Evolutionary conservation across 2,329 filamentous ascomycete species (phyloP).

Genomic region (Triangularia verruculosa): DNA sequence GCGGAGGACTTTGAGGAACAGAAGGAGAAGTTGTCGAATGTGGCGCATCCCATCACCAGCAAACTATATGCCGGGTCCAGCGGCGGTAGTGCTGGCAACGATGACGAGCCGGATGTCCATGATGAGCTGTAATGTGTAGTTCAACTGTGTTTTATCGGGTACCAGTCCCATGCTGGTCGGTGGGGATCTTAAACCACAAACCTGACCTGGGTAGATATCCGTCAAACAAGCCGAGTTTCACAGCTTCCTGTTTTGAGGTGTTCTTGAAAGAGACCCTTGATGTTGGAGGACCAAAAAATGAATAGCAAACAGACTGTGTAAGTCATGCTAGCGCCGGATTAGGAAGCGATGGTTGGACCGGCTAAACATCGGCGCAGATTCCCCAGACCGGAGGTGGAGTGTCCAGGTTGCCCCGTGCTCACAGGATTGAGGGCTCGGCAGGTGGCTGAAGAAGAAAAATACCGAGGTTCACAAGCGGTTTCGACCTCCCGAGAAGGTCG

Average conservation of each 20-base stretch:
- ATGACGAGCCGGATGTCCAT: conserved; percentile 9
- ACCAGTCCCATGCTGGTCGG: background rate
- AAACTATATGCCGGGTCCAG: conserved; percentile 77
- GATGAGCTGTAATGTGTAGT: conserved; percentile 16
- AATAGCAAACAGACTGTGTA: background rate
- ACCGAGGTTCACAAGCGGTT: conserved; percentile 26
- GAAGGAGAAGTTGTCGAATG: conserved; percentile 94
- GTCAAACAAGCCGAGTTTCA: background rate
- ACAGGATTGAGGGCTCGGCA: conserved; percentile 8
- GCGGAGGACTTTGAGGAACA: conserved; percentile 98
- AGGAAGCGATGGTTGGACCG: background rate
- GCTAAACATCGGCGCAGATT: conserved; percentile 8
- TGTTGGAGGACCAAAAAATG: too few relatives aligned
- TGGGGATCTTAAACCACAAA: background rate
- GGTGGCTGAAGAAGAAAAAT: conserved; percentile 10
- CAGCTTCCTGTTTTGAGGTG: background rate
- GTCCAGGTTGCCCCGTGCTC: conserved; percentile 9
- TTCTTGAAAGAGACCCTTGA: background rate
- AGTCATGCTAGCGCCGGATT: background rate
- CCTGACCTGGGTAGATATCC: background rate
- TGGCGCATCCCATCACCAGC: conserved; percentile 96
- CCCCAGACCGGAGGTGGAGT: conserved; percentile 7
- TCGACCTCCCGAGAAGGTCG: conserved; percentile 14
- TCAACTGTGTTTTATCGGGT: background rate
- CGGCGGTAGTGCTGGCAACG: background rate